A percentile compares a stretch with the other conserved stretches of the same genome.
phyloP scores from a whole-genome alignment of 306 rosid species.

The Quercus suber region DNA sequence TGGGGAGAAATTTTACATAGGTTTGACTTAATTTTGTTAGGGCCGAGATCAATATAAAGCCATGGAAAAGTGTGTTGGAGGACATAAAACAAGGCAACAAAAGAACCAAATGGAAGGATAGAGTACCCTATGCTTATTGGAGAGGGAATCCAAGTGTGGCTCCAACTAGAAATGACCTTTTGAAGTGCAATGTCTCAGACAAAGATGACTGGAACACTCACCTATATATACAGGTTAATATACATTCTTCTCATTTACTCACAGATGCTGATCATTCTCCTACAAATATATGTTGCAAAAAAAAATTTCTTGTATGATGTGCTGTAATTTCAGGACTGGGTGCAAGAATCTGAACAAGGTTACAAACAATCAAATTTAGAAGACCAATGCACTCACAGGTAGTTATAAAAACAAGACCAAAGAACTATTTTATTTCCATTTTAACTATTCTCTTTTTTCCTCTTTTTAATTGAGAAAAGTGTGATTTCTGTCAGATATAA shows the following conservation, averaged over 20 bases:
- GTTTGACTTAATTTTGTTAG: conserved; percentile 17
- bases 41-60: conserved; percentile 80
- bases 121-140: conserved; percentile 85
- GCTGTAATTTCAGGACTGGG: conserved; percentile 59
- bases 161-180: conserved; percentile 51
- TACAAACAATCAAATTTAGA: conserved; percentile 61
- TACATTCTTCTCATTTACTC: not conserved
- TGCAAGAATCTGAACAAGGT: conserved; percentile 60
- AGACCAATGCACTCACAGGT: conserved; percentile 71
- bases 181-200: conserved; percentile 65
- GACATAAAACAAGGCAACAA: conserved; percentile 69
- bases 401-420: not conserved
- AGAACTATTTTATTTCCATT: not conserved
- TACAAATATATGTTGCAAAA: not conserved
- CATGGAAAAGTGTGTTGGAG: conserved; percentile 49
- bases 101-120: conserved; percentile 63
- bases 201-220: conserved; percentile 65
- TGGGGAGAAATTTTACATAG: not conserved
- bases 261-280: not conserved
- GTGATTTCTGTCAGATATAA: conserved; percentile 40
- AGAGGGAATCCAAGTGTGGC: conserved; percentile 77
- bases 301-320: not conserved
- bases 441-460: not conserved
- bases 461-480: not conserved
- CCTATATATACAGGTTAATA: conserved; percentile 44